Percentiles rank a stretch among this genome's conserved stretches.
These are phyloP conservation scores for Pseudozyma sp. DNA, from an alignment of 1,284 basidiomycete species.

Conservation along the genomic window DNA sequence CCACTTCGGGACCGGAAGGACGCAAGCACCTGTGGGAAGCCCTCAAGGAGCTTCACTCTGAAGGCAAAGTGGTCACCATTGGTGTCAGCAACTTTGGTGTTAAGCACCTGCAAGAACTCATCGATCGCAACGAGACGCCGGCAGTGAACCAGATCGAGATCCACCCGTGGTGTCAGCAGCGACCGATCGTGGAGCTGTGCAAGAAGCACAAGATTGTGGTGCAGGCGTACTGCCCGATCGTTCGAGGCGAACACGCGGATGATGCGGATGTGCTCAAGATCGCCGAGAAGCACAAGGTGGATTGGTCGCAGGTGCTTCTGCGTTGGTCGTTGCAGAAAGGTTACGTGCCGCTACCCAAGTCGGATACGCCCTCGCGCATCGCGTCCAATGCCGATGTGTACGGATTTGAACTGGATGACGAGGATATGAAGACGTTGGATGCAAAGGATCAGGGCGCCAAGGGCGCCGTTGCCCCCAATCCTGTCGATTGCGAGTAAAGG, in stretches of 20 bases:
- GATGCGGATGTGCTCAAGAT: conserved; percentile 33
- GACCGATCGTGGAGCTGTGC: conserved; percentile 42
- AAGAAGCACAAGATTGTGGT: conserved; percentile 42
- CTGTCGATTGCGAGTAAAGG: conserved; percentile 27
- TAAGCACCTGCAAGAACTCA: conserved; percentile 41
- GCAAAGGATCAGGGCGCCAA: conserved; percentile 37
- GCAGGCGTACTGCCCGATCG: conserved; percentile 51
- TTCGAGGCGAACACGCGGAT: conserved; percentile 33
- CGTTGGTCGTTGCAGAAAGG: conserved; percentile 49
- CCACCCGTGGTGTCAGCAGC: conserved; percentile 51
- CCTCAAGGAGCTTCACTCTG: conserved; percentile 35
- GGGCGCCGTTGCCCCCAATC: conserved; percentile 44
- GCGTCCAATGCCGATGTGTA: conserved; percentile 48
- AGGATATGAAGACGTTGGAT: conserved; percentile 42
- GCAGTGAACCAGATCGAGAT: conserved; percentile 50
- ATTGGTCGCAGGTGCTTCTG: conserved; percentile 47
- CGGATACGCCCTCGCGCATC: conserved; percentile 49
- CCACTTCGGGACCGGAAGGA: conserved; percentile 39
- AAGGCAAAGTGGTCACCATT: conserved; percentile 43
- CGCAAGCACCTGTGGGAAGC: conserved; percentile 46
- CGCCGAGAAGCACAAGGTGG: conserved; percentile 41
- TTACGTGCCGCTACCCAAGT: conserved; percentile 53
- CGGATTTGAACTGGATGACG: conserved; percentile 42
- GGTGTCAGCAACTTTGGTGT: conserved; percentile 48
- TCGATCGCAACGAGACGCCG: conserved; percentile 26